Evolutionary conservation across 768 basidiomycete species (phyloP).

Genomic region (Serendipita vermifera): DNA sequence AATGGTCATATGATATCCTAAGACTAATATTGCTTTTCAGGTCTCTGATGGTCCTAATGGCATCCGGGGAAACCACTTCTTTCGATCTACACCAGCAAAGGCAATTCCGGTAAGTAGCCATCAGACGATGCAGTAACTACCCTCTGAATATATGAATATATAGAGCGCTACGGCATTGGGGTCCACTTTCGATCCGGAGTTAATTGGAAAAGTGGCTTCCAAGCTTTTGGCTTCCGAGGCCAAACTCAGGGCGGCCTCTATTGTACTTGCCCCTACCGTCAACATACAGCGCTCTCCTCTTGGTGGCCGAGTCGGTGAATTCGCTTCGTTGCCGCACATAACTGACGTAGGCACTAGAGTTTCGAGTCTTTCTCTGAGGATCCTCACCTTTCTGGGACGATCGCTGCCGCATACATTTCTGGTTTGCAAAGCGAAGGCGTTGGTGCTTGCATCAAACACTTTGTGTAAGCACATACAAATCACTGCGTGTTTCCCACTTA

Average conservation of each 20-base stretch:
- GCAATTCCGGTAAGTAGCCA: constrained; percentile 46
- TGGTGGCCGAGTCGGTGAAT: not conserved
- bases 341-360: constrained; percentile 12
- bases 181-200: constrained; percentile 57
- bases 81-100: constrained; percentile 71
- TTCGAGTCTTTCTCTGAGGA: constrained; percentile 76
- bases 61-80: constrained; percentile 59
- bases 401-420: constrained; percentile 53
- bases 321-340: not conserved
- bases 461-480: constrained; percentile 19
- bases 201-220: constrained; percentile 47
- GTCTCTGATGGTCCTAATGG: constrained; percentile 77
- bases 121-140: not conserved
- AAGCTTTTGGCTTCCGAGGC: constrained; percentile 60
- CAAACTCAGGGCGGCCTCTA: constrained; percentile 52
- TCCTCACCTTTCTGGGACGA: constrained; percentile 55
- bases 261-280: constrained; percentile 68
- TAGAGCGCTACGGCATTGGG: constrained; percentile 59
- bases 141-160: not conserved
- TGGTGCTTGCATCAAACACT: constrained; percentile 72
- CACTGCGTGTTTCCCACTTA: not conserved
- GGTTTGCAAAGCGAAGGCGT: constrained; percentile 65
- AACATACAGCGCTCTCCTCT: constrained; percentile 52
- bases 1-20: not conserved
- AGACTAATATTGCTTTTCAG: constrained; percentile 22